A percentile compares a stretch with the other conserved stretches of the same genome.
phyloP scores from a whole-genome alignment of 2,329 filamentous ascomycete species.

The Diaporthe capsici region DNA sequence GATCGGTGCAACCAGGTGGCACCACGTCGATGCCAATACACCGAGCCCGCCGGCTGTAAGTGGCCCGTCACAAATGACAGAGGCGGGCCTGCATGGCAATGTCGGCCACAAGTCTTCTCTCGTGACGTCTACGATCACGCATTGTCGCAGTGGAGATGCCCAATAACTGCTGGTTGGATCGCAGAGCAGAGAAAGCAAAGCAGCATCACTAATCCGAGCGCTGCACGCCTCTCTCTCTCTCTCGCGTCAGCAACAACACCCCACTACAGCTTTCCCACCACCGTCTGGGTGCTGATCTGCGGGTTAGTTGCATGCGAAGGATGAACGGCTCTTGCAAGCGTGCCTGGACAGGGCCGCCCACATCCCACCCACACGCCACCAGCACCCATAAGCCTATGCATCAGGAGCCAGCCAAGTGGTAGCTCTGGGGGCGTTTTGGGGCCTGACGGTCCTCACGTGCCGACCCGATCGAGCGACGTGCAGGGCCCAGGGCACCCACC shows the following conservation, averaged over 20 bases:
- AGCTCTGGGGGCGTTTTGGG: neutral
- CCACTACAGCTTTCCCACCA: neutral
- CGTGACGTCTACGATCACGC: conserved; percentile 10
- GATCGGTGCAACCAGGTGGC: conserved; percentile 10
- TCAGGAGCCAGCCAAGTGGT: neutral
- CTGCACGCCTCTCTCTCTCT: neutral
- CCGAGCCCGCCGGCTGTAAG: conserved; percentile 23
- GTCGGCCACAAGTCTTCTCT: conserved; percentile 31
- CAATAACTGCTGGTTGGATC: neutral
- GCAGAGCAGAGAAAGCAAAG: neutral
- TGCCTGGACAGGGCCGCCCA: conserved; percentile 20
- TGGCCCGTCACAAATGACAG: conserved; percentile 43
- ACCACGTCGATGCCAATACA: conserved; percentile 12
- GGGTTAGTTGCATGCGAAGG: conserved; percentile 19
- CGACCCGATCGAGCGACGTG: conserved; percentile 33
- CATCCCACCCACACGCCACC: conserved; percentile 3
- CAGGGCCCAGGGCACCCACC: conserved; percentile 9
- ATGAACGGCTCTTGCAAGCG: conserved; percentile 23
- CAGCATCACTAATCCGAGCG: neutral
- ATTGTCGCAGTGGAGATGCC: neutral
- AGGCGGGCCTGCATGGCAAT: conserved; percentile 23
- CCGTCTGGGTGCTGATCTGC: conserved; percentile 5
- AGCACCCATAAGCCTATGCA: neutral
- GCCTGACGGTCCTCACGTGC: conserved; percentile 25
- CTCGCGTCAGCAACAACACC: neutral